Percentiles rank a stretch among this genome's conserved stretches.
These are phyloP conservation scores for Colletotrichum incanum DNA, from an alignment of 2,329 filamentous ascomycete genomes.

Conservation along the genomic window DNA sequence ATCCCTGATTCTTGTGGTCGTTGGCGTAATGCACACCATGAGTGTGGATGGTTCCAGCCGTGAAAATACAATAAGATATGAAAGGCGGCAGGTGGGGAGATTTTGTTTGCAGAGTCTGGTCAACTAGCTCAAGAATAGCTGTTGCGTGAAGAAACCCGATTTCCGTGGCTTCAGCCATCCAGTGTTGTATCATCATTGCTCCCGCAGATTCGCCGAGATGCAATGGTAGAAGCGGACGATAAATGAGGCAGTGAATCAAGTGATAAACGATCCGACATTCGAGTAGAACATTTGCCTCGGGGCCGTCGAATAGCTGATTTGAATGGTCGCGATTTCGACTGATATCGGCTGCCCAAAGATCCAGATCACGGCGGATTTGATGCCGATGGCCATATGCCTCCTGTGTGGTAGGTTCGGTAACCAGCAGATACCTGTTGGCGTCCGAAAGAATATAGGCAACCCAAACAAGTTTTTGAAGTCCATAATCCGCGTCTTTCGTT, in stretches of 20 bases:
- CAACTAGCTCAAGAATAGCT: constrained; percentile 27
- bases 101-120: constrained; percentile 9
- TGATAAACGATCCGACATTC: constrained; percentile 22
- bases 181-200: constrained; percentile 36
- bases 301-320: background rate
- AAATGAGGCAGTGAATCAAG: constrained; percentile 34
- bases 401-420: constrained; percentile 20
- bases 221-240: constrained; percentile 28
- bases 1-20: background rate
- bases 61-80: constrained; percentile 35
- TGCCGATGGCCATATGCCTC: constrained; percentile 31
- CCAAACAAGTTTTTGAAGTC: constrained; percentile 27
- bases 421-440: constrained; percentile 30
- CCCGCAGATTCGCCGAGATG: constrained; percentile 22
- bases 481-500: background rate
- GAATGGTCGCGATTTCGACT: background rate
- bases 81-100: constrained; percentile 18
- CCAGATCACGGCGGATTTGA: constrained; percentile 33
- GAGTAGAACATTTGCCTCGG: background rate
- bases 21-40: constrained; percentile 21
- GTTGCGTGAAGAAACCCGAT: constrained; percentile 29
- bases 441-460: constrained; percentile 20
- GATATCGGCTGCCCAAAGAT: constrained; percentile 23
- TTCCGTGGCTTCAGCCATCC: constrained; percentile 25
- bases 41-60: constrained; percentile 25